Base-by-base conservation (phyloP, 257 asterid species). In the Solanum rostratum region DNA sequence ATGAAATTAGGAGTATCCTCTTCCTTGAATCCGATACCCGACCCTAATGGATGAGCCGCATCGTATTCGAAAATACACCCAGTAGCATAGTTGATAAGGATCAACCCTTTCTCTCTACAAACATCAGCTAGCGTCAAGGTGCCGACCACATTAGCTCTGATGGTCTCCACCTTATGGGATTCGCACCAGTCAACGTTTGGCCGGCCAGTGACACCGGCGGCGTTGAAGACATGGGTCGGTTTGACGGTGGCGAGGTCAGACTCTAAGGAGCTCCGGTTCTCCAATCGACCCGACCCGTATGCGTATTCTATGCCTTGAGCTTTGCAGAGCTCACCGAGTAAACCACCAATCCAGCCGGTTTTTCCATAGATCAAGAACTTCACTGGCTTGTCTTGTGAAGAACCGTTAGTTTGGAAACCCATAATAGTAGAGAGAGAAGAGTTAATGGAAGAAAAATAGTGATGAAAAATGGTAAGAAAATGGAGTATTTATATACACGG, bases 141-240 rank as follows among this genome's bases (percentile, higher is more conserved):
- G 30, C 98, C 98, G 82, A 85, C 94, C 45, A 94, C 97, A 69
- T 94, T 94, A 4, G 98, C 87, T 4, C 97, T 90, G 85, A 94
- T 93, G 5, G 97, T 94, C 91, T 94, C 98, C 37, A 91, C 97
- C 93, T 94, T 94, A 82, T 94, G 97, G 19, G 97, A 86, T 87
- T 94, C 98, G 80, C 98, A 94, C 97, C 98, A 94, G 88, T 94
- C 98, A 41, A 94, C 98, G 87, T 94, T 94, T 13, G 98, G 98
- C 19, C 98, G 90, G 24, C 98, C 98, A 0, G 97, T 94, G 7
- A 94, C 95, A 0, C 98, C 98, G 71, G 98, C 98, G 57, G 98
- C 98, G 85, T 94, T 94, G 91, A 94, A 94, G 0, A 94, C 97
- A 79, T 94, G 98, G 20, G 96, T 93, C 53, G 98, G 98, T 2